Percentiles rank a stretch among this genome's conserved stretches.
Evolutionary conservation across 495 filamentous ascomycete genomes (phyloP).

Genomic region (Massariosphaeria phaeospora): DNA sequence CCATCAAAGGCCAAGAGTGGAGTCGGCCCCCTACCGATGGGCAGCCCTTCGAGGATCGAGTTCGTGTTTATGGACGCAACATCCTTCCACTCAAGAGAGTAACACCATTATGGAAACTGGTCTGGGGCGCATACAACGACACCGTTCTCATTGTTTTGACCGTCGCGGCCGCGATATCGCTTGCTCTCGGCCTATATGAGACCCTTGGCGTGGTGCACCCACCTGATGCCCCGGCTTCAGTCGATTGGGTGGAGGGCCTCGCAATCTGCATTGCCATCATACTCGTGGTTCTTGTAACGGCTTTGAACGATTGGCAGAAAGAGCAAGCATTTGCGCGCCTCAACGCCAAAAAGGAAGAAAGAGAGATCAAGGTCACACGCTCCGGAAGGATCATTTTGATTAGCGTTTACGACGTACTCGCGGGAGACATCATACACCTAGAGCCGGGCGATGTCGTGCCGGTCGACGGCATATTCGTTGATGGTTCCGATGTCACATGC

Average conservation of each 20-base stretch:
- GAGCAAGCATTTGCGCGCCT: constrained; percentile 46
- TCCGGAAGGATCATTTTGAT: constrained; percentile 73
- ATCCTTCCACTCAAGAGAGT: constrained; percentile 64
- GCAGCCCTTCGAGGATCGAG: constrained; percentile 57
- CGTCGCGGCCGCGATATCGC: constrained; percentile 70
- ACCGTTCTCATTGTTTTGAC: constrained; percentile 77
- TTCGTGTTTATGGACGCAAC: constrained; percentile 65
- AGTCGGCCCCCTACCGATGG: constrained; percentile 32
- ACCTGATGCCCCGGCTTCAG: constrained; percentile 32
- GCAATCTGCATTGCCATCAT: constrained; percentile 47
- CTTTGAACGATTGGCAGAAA: constrained; percentile 46
- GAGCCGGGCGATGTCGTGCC: constrained; percentile 79
- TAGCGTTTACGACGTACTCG: constrained; percentile 73
- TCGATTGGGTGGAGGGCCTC: constrained; percentile 48
- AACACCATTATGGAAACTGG: constrained; percentile 65
- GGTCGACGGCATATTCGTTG: constrained; percentile 40
- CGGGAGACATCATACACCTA: constrained; percentile 76
- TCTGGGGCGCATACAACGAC: constrained; percentile 81
- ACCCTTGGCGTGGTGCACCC: constrained; percentile 45
- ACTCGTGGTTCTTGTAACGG: constrained; percentile 45
- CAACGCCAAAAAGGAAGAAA: constrained; percentile 47
- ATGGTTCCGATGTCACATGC: constrained; percentile 54
- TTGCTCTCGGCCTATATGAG: constrained; percentile 72
- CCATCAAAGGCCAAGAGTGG: constrained; percentile 33
- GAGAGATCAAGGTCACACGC: constrained; percentile 67